A percentile compares a stretch with the other conserved stretches of the same genome.
Evolutionary conservation across 179 eudicot genomes (phyloP).

Genomic region (Actinidia arguta): DNA sequence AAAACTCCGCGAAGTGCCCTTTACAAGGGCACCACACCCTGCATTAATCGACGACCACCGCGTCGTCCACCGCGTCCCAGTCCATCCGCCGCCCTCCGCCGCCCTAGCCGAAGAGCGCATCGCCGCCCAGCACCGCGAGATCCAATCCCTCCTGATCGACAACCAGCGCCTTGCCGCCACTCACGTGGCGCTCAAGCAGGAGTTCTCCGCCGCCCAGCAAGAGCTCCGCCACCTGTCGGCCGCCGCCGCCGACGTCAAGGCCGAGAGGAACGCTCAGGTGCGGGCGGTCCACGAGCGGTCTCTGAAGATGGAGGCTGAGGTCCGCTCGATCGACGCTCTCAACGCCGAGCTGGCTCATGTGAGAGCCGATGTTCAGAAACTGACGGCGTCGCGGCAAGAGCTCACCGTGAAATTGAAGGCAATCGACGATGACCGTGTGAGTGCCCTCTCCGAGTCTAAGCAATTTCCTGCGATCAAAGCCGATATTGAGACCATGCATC

Average conservation of each 20-base stretch:
- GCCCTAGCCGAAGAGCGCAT: conserved; percentile 41
- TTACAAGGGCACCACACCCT: conserved; percentile 23
- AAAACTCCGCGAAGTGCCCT: conserved; percentile 25
- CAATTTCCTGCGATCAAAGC: conserved; percentile 48
- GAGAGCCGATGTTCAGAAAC: conserved; percentile 44
- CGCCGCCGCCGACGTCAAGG: conserved; percentile 51
- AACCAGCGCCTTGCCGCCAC: conserved; percentile 64
- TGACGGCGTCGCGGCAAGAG: conserved; percentile 45
- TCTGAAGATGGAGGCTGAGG: conserved; percentile 53
- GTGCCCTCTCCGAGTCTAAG: conserved; percentile 35
- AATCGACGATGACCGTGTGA: conserved; percentile 45
- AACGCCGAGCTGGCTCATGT: conserved; percentile 51
- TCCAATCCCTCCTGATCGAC: conserved; percentile 66
- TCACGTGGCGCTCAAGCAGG: conserved; percentile 77
- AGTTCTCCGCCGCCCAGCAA: conserved; percentile 55
- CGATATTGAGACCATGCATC: conserved; percentile 60
- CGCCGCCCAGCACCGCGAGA: conserved; percentile 50
- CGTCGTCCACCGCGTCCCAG: conserved; percentile 26
- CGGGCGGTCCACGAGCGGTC: conserved; percentile 63
- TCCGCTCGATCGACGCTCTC: conserved; percentile 38
- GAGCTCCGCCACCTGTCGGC: conserved; percentile 56
- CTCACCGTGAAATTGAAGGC: conserved; percentile 39
- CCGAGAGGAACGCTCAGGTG: conserved; percentile 58
- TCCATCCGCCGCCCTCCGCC: conserved; percentile 24
- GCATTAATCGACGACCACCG: conserved; percentile 33